Conservation (phyloP, 495 filamentous ascomycete species). For the Glarea lozoyensis region DNA sequence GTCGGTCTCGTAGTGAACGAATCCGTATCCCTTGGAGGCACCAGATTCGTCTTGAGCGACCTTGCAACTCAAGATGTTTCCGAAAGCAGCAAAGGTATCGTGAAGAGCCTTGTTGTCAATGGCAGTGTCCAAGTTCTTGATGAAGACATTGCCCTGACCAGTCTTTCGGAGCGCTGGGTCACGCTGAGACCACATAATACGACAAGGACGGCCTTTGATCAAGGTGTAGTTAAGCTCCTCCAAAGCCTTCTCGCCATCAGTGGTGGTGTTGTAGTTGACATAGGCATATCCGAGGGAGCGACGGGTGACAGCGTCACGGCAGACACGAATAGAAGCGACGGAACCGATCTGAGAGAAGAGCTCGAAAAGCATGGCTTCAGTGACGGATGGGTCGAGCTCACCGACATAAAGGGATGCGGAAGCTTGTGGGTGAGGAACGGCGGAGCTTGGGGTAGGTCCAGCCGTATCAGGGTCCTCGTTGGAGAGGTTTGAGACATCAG, state of each 20-base stretch:
- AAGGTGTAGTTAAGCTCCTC: conserved; percentile 99
- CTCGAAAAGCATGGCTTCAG: conserved; percentile 99
- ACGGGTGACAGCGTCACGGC: conserved; percentile 96
- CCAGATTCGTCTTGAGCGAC: conserved; percentile 95
- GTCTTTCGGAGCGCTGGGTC: conserved; percentile 99
- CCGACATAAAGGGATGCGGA: conserved; percentile 98
- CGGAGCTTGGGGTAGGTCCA: conserved; percentile 61
- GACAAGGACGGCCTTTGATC: conserved; percentile 97
- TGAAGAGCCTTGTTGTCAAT: conserved; percentile 99
- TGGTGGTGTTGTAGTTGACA: conserved; percentile 98
- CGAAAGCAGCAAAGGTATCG: conserved; percentile 98
- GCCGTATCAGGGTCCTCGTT: conserved; percentile 46
- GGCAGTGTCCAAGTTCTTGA: conserved; percentile 97
- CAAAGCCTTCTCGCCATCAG: conserved; percentile 93
- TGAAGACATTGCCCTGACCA: conserved; percentile 98
- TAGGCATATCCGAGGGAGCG: conserved; percentile 99
- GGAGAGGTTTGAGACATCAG: conserved; percentile 47
- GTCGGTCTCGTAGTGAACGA: conserved; percentile 99
- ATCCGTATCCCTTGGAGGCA: conserved; percentile 97
- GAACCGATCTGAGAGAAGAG: conserved; percentile 99
- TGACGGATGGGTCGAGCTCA: conserved; percentile 94
- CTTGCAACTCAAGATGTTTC: conserved; percentile 99
- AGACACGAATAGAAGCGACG: conserved; percentile 98
- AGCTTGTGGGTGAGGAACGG: conserved; percentile 62
- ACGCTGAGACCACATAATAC: conserved; percentile 99